These are phyloP conservation scores for Penicillium arizonense DNA, from an alignment of 495 filamentous ascomycete species.

Conservation along the genomic window DNA sequence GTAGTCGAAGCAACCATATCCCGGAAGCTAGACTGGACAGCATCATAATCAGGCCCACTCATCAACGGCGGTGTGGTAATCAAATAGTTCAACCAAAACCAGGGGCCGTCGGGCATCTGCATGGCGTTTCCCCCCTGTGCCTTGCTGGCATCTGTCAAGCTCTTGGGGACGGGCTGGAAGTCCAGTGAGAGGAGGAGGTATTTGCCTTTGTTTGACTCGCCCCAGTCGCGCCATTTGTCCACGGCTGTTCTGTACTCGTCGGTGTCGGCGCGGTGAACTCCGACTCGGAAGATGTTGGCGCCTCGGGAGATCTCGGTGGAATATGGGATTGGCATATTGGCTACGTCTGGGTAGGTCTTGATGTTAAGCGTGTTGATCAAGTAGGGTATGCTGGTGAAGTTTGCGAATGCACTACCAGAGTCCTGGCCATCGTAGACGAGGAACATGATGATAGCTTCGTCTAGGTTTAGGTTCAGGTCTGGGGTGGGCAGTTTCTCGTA, in stretches of 20 bases:
- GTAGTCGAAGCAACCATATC: constrained; percentile 23
- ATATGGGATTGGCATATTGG: constrained; percentile 30
- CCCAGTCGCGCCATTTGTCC: constrained; percentile 27
- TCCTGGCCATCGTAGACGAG: constrained; percentile 36
- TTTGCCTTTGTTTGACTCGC: constrained; percentile 28
- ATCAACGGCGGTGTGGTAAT: constrained; percentile 22
- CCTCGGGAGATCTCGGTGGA: constrained; percentile 28
- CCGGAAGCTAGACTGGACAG: constrained; percentile 29
- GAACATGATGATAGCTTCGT: constrained; percentile 34
- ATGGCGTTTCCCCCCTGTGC: constrained; percentile 36
- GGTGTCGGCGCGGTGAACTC: constrained; percentile 27
- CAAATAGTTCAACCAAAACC: constrained; percentile 34
- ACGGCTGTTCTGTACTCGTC: constrained; percentile 22
- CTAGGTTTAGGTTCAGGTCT: constrained; percentile 24
- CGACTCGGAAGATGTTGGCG: constrained; percentile 34
- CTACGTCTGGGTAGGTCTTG: constrained; percentile 31
- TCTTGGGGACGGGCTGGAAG: constrained; percentile 32
- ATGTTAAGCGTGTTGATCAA: constrained; percentile 21
- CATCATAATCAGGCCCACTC: constrained; percentile 24
- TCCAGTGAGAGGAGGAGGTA: constrained; percentile 30
- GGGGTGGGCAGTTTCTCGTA: constrained; percentile 29
- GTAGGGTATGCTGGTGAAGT: constrained; percentile 28
- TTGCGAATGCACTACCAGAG: constrained; percentile 26
- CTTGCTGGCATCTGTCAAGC: constrained; percentile 34
- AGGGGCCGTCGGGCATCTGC: constrained; percentile 38